Evolutionary conservation across 2,329 filamentous ascomycete genomes (phyloP).

Genomic region (Metarhizium anisopliae): DNA sequence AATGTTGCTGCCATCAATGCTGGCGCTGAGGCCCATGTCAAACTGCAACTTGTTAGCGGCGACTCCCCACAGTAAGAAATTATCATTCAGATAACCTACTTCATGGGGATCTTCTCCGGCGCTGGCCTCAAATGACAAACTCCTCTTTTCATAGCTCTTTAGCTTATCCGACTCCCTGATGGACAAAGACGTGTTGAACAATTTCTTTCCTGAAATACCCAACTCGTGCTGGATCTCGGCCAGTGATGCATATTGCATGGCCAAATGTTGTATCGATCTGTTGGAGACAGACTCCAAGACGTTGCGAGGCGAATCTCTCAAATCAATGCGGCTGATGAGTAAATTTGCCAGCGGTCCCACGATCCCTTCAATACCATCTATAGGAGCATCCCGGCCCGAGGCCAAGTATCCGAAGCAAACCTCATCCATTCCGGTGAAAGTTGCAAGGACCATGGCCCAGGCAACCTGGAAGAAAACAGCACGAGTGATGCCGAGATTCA

Average conservation of each 20-base stretch:
- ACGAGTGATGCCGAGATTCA: background rate
- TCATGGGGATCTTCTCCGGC: conserved; percentile 2
- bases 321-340: conserved; percentile 31
- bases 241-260: conserved; percentile 3
- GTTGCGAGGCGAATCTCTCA: background rate
- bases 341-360: conserved; percentile 47
- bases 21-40: conserved; percentile 5
- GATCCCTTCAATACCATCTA: conserved; percentile 35
- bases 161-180: background rate
- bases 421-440: conserved; percentile 34
- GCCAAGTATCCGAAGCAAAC: conserved; percentile 44
- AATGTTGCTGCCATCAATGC: background rate
- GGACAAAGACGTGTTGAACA: conserved; percentile 3
- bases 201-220: background rate
- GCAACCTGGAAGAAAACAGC: conserved; percentile 30
- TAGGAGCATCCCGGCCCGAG: conserved; percentile 39
- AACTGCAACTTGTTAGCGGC: background rate
- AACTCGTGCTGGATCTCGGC: conserved; percentile 2
- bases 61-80: background rate
- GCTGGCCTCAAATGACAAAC: background rate
- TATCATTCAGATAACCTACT: background rate
- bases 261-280: background rate
- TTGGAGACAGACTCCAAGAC: background rate
- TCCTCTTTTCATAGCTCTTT: background rate
- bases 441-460: conserved; percentile 30